Evolutionary conservation across 257 asterid species (phyloP), one percentile per base, ranked within the genome.

Genomic region (Anisodus acutangulus): DNA sequence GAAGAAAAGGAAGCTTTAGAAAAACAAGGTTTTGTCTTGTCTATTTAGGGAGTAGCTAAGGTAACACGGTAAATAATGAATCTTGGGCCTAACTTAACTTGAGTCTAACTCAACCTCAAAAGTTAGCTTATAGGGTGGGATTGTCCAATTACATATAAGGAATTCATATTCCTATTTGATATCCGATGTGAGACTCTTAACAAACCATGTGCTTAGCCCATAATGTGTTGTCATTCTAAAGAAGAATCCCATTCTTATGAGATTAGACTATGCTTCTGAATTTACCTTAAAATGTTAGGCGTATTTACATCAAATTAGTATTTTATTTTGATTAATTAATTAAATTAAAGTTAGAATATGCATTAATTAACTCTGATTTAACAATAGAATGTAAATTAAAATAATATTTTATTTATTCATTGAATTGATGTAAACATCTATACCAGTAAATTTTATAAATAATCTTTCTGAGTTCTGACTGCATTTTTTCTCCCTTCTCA

Each of bases 171-270:
- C 26, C 26, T 0, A 22, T 22, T 22, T 0, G 0, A 22, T 22
- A 22, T 22, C 26, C 26, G 26, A 22, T 22, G 26, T 22, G 26
- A 0, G 26, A 22, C 26, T 22, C 26, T 22, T 22, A 22, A 22
- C 26, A 22, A 22, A 22, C 26, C 0, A n/a, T 26, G 64, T 53
- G 4, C 47, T 76, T 26, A 26, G 64, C 64, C 1, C 55, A 54
- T 90, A 89, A 85, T 79, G 91, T 89, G 88, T 85, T 85, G 94
- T 91, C 94, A 87, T 85, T 85, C 88, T 49, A 58, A 84, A 57
- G 45, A 84, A 84, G 87, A 83, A 64, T 76, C 85, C 22, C 26
- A 72, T 85, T 78, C 81, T 78, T 78, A 68, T 71, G 37, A 66
- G 41, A n/a, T 43, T 41, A 41, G 74, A 83, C 16, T 41, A 80